A percentile compares a stretch with the other conserved stretches of the same genome.
Conservation (phyloP, 306 rosid species). For the Sesbania bispinosa region DNA sequence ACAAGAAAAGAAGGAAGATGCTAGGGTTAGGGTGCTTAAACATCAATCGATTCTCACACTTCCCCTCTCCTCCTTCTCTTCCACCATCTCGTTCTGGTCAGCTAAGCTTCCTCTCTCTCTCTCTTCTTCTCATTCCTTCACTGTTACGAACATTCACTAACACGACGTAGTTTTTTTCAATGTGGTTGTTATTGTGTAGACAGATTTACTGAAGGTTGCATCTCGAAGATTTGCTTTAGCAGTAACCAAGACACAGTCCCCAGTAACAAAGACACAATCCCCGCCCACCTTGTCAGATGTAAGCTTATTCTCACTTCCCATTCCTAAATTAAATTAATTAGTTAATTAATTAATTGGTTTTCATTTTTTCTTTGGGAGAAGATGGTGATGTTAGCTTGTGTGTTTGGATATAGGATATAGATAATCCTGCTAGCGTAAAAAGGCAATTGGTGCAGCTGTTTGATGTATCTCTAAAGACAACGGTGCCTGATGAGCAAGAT, state of each 20-base stretch:
- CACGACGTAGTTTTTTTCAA: constrained; percentile 37
- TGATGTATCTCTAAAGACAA: constrained; percentile 52
- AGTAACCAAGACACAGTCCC: constrained; percentile 38
- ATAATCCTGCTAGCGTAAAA: constrained; percentile 54
- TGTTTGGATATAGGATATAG: constrained; percentile 52
- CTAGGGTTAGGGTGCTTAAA: too few species aligned
- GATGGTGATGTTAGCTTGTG: neutral
- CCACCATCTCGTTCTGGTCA: constrained; percentile 57
- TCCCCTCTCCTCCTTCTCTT: constrained; percentile 24
- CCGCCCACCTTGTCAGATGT: constrained; percentile 59
- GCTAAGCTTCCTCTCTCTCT: neutral
- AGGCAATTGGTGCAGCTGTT: constrained; percentile 61
- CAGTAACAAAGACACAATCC: constrained; percentile 39
- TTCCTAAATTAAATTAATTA: neutral
- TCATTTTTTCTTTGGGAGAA: too few species aligned
- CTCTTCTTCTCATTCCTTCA: neutral
- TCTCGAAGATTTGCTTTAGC: constrained; percentile 53
- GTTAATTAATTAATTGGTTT: neutral
- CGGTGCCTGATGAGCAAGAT: constrained; percentile 55
- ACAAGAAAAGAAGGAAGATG: neutral
- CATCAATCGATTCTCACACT: constrained; percentile 59
- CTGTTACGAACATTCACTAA: too few species aligned
- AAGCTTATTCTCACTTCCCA: constrained; percentile 29
- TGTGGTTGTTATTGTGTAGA: too few species aligned
- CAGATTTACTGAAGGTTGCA: constrained; percentile 74